Evolutionary conservation across 1,139 yeast genomes (phyloP).

Genomic region (Yamadazyma jaroonii): DNA sequence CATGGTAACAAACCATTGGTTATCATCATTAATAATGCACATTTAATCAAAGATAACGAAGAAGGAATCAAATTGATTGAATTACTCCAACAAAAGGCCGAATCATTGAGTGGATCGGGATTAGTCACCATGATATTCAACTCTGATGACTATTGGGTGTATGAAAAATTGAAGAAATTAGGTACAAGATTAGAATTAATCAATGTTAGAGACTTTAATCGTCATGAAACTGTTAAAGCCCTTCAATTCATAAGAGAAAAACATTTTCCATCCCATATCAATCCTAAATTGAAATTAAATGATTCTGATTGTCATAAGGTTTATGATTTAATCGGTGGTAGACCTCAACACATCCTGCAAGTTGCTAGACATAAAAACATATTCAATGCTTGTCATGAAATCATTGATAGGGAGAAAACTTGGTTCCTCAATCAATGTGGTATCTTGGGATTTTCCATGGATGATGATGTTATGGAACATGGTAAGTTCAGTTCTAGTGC

Average conservation of each 20-base stretch:
- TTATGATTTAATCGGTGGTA: slow-evolving; percentile 75
- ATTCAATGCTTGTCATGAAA: slow-evolving; percentile 60
- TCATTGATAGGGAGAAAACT: slow-evolving; percentile 77
- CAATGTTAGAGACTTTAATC: slow-evolving; percentile 63
- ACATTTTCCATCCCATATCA: slow-evolving; percentile 33
- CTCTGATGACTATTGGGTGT: slow-evolving; percentile 86
- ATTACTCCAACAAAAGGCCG: slow-evolving; percentile 80
- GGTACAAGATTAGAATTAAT: slow-evolving; percentile 76
- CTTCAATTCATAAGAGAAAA: slow-evolving; percentile 50
- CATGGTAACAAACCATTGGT: slow-evolving; percentile 54
- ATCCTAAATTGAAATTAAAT: slow-evolving; percentile 33
- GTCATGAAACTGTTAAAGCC: slow-evolving; percentile 57
- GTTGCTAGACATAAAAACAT: slow-evolving; percentile 68
- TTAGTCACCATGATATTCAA: slow-evolving; percentile 74
- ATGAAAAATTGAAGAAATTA: slow-evolving; percentile 67
- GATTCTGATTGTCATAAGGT: slow-evolving; percentile 49
- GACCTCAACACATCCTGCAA: slow-evolving; percentile 78
- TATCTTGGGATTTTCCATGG: slow-evolving; percentile 72
- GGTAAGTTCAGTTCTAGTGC: slow-evolving; percentile 80
- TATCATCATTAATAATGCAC: slow-evolving; percentile 70
- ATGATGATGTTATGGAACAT: slow-evolving; percentile 84
- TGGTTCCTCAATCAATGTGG: slow-evolving; percentile 88
- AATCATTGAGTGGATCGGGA: slow-evolving; percentile 71
- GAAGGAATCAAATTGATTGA: slow-evolving; percentile 73
- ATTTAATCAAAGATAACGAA: slow-evolving; percentile 69